Evolutionary conservation across 352 stramenopile genomes (phyloP).

Genomic region (Thraustochytrium striatum): DNA sequence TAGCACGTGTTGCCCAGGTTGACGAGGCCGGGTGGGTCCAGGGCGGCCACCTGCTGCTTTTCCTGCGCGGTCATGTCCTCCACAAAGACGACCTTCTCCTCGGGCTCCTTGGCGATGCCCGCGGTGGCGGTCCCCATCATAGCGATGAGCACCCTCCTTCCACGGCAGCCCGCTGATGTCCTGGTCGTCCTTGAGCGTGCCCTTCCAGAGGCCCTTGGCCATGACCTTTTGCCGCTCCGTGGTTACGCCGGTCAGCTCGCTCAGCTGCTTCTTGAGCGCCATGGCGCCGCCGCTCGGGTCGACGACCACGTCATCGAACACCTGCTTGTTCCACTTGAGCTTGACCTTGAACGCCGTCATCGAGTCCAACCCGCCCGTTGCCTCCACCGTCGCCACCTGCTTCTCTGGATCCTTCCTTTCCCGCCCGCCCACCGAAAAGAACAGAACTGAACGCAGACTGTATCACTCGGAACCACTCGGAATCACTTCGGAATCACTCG

Average conservation of each 20-base stretch:
- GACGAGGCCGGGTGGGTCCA: constrained; percentile 55
- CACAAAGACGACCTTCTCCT: constrained; percentile 41
- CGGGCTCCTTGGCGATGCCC: constrained; percentile 31
- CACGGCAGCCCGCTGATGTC: constrained; percentile 59
- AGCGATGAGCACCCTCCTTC: constrained; percentile 55
- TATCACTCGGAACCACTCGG: no score
- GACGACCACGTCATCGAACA: constrained; percentile 56
- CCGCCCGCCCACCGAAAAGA: no score
- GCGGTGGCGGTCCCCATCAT: constrained; percentile 50
- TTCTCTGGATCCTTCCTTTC: no score
- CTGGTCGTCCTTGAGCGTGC: constrained; percentile 71
- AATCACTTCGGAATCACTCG: no score
- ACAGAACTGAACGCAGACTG: no score
- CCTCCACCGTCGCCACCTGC: no score
- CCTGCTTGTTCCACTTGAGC: constrained; percentile 61
- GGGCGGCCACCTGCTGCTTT: constrained; percentile 40
- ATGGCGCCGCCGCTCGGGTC: constrained; percentile 43
- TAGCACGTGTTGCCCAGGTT: constrained; percentile 67
- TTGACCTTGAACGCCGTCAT: constrained; percentile 47
- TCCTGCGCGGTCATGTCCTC: constrained; percentile 50
- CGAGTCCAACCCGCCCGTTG: no score
- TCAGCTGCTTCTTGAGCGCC: constrained; percentile 56
- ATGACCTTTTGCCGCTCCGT: constrained; percentile 77
- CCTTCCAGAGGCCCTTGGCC: constrained; percentile 74
- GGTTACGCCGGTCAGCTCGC: constrained; percentile 63